Percentiles rank a stretch among this genome's conserved stretches.
These are phyloP conservation scores for Mucor circinelloides DNA, from an alignment of 371 early-diverging fungal genomes.

Conservation along the genomic window DNA sequence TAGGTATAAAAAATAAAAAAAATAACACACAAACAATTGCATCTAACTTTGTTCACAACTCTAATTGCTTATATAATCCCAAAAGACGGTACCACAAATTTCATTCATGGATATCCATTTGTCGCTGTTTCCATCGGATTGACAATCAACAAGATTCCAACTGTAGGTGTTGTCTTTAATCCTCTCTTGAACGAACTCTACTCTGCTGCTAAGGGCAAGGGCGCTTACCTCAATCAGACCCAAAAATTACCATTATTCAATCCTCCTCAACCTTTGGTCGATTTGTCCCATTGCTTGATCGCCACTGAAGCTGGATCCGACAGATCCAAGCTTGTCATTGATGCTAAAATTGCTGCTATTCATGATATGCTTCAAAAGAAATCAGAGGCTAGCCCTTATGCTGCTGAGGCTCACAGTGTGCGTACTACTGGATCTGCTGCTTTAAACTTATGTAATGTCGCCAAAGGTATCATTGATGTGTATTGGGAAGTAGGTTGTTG, in stretches of 20 bases:
- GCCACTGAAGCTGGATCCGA: constrained; percentile 87
- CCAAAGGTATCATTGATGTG: constrained; percentile 82
- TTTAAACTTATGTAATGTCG: constrained; percentile 77
- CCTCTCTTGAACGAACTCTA: constrained; percentile 85
- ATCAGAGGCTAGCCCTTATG: constrained; percentile 35
- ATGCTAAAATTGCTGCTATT: constrained; percentile 70
- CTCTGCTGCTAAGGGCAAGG: constrained; percentile 66
- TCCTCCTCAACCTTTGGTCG: constrained; percentile 57
- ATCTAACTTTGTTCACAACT: neutral
- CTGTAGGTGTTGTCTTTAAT: constrained; percentile 91
- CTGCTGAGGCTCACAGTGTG: constrained; percentile 67
- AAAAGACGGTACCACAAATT: constrained; percentile 88
- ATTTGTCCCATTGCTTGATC: constrained; percentile 71
- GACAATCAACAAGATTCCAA: constrained; percentile 69
- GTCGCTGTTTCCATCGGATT: constrained; percentile 87
- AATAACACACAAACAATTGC: too few species aligned
- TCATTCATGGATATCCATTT: constrained; percentile 89
- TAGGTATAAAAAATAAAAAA: too few species aligned
- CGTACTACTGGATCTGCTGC: constrained; percentile 85
- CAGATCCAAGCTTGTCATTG: constrained; percentile 58
- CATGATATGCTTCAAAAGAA: constrained; percentile 45
- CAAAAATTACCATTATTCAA: constrained; percentile 62
- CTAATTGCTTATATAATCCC: constrained; percentile 1
- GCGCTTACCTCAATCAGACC: constrained; percentile 68
- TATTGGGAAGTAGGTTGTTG: constrained; percentile 93